These are phyloP conservation scores for Mycena maculata DNA, from an alignment of 768 basidiomycete genomes.

Conservation along the genomic window DNA sequence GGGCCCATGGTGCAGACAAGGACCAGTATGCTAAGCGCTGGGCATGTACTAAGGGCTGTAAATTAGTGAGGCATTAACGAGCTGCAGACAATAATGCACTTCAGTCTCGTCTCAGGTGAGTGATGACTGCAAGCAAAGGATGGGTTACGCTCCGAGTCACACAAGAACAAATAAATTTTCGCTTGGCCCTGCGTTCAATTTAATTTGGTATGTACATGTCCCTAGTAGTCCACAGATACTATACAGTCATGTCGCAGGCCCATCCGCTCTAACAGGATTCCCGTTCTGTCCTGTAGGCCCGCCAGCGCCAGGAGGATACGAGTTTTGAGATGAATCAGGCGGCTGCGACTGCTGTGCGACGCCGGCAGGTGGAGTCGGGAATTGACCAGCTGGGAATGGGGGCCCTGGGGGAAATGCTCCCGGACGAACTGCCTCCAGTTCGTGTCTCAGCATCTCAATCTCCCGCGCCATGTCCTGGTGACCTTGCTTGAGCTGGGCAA, in stretches of 20 bases:
- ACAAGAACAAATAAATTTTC: constrained; percentile 20
- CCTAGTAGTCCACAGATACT: constrained; percentile 30
- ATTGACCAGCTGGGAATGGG: constrained; percentile 57
- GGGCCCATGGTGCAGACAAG: constrained; percentile 57
- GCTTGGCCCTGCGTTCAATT: constrained; percentile 2
- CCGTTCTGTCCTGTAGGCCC: constrained; percentile 57
- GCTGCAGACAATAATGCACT: constrained; percentile 17
- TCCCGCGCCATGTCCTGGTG: constrained; percentile 84
- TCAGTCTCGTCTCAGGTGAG: too few species aligned
- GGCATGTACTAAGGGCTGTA: constrained; percentile 21
- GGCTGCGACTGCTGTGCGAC: constrained; percentile 41
- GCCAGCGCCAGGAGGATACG: constrained; percentile 57
- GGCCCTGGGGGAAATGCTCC: constrained; percentile 62
- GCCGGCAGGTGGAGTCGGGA: constrained; percentile 57
- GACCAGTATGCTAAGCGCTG: constrained; percentile 24
- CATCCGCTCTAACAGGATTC: constrained; percentile 56
- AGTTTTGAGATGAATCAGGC: constrained; percentile 72
- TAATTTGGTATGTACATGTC: constrained; percentile 18
- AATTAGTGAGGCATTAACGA: constrained; percentile 24
- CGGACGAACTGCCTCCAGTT: constrained; percentile 73
- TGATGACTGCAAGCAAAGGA: constrained; percentile 13
- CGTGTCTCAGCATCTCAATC: constrained; percentile 81
- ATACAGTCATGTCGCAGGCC: constrained; percentile 50
- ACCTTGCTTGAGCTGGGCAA: constrained; percentile 78
- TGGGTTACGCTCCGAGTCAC: constrained; percentile 1